phyloP scores from a whole-genome alignment of 192 early-diverging fungal species.

The Mortierella antarctica region DNA sequence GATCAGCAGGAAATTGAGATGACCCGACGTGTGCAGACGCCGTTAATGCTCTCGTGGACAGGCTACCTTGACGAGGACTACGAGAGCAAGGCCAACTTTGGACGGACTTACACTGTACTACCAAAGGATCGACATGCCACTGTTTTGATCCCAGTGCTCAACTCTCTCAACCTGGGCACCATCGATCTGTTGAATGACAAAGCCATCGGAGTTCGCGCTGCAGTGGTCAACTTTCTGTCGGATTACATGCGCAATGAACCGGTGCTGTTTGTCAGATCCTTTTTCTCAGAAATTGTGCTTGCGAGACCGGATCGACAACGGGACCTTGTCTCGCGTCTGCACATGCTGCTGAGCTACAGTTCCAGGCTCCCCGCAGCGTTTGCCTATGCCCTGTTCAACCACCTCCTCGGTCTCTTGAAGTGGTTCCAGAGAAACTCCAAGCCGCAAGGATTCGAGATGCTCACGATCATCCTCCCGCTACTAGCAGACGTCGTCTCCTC shows the following conservation, averaged over 20 bases:
- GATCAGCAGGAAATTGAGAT: conserved; percentile 59
- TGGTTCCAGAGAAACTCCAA: conserved; percentile 64
- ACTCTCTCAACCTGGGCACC: conserved; percentile 54
- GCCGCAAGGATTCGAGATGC: conserved; percentile 45
- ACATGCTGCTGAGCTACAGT: conserved; percentile 57
- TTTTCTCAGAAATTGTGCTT: conserved; percentile 61
- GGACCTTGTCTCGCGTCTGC: conserved; percentile 55
- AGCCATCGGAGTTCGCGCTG: conserved; percentile 58
- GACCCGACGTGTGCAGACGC: conserved; percentile 56
- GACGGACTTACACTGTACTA: conserved; percentile 18
- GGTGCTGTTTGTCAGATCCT: conserved; percentile 60
- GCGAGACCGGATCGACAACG: conserved; percentile 43
- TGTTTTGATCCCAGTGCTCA: conserved; percentile 57
- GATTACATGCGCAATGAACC: conserved; percentile 68
- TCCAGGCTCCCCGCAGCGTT: conserved; percentile 63
- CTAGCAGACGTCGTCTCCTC: conserved; percentile 62
- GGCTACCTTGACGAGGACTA: conserved; percentile 63
- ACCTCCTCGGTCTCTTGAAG: conserved; percentile 66
- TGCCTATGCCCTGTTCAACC: conserved; percentile 62
- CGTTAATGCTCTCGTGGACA: conserved; percentile 59
- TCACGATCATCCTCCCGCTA: conserved; percentile 57
- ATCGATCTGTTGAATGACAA: conserved; percentile 65
- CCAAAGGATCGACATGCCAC: conserved; percentile 46
- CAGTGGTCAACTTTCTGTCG: conserved; percentile 54
- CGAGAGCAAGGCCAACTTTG: conserved; percentile 42